phyloP scores from a whole-genome alignment of 2,329 filamentous ascomycete species.

The Aspergillus viridinutans region DNA sequence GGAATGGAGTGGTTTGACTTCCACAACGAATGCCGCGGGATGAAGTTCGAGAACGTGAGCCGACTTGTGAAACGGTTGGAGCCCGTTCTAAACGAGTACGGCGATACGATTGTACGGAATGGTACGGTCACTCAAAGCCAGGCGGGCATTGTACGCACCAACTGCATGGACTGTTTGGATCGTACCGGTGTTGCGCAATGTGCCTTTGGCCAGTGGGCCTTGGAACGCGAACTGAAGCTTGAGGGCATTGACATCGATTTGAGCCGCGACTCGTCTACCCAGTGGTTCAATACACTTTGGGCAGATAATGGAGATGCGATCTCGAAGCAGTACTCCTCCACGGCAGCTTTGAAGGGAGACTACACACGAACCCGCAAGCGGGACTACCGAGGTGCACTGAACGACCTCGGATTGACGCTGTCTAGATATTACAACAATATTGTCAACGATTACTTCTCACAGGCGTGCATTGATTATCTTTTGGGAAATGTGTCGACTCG shows the following conservation, averaged over 20 bases:
- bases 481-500: constrained; percentile 79
- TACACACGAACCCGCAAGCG: constrained; percentile 89
- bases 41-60: constrained; percentile 96
- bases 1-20: constrained; percentile 98
- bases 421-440: constrained; percentile 76
- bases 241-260: constrained; percentile 73
- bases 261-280: constrained; percentile 71
- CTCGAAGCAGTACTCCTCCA: constrained; percentile 92
- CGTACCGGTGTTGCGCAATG: constrained; percentile 95
- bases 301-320: constrained; percentile 97
- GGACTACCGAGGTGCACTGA: constrained; percentile 84
- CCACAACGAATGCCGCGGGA: constrained; percentile 83
- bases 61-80: constrained; percentile 68
- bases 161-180: constrained; percentile 98
- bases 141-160: constrained; percentile 78
- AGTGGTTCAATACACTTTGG: constrained; percentile 96
- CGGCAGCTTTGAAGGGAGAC: constrained; percentile 92
- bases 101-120: constrained; percentile 62
- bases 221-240: constrained; percentile 72
- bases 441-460: constrained; percentile 95
- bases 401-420: constrained; percentile 83
- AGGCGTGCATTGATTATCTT: constrained; percentile 90
- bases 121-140: constrained; percentile 50
- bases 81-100: constrained; percentile 62
- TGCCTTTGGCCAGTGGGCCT: constrained; percentile 75